Base-by-base conservation (phyloP, 2,329 filamentous ascomycete genomes). In the Meredithiella fracta region DNA sequence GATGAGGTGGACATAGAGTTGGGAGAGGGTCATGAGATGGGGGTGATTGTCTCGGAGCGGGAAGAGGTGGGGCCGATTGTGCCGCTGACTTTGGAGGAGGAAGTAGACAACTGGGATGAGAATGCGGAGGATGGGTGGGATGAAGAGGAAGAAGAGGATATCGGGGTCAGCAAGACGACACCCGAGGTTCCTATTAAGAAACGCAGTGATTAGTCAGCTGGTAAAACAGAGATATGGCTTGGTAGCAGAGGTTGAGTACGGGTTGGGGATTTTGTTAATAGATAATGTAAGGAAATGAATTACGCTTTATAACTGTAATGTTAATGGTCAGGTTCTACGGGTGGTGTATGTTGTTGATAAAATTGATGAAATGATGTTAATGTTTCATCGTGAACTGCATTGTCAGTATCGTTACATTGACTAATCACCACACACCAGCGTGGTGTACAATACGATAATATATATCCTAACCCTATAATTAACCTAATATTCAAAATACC, bases 21-120 rank as follows among this genome's bases (percentile, higher is more conserved):
- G 5, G 88, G 86, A 1, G 79, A 83, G 60, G 72, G 69, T 25
- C 85, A 86, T 60, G 84, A 86, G 67, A 79, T 77, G 29, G 83
- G 83, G 17, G 70, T 87, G n/a, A 71, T 71, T 20, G 67, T 22
- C 2, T 20, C 40, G 8, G 15, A n/a, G 40, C 15, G 40, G 11
- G 50, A 53, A 22, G 26, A 11, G n/a, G 60, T 59, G 3, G 62
- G 53, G 60, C 65, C 64, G 2, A 62, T 65, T 14, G 64, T 64
- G 5, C 67, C 66, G 1, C 63, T 64, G 29, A 68, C 69, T 20
- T 65, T 94, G 20, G 89, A 94, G 62, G 79, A 91, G 58, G 86
- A 94, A 70, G 77, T 95, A 6, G 90, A 95, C 65, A 88, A 91
- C 62, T 95, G 90, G 89, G 89, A 95, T 64, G 90, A 95, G 70